Base-by-base conservation (phyloP, 2,329 filamentous ascomycete genomes). In the Hymenoscyphus fructigenus region DNA sequence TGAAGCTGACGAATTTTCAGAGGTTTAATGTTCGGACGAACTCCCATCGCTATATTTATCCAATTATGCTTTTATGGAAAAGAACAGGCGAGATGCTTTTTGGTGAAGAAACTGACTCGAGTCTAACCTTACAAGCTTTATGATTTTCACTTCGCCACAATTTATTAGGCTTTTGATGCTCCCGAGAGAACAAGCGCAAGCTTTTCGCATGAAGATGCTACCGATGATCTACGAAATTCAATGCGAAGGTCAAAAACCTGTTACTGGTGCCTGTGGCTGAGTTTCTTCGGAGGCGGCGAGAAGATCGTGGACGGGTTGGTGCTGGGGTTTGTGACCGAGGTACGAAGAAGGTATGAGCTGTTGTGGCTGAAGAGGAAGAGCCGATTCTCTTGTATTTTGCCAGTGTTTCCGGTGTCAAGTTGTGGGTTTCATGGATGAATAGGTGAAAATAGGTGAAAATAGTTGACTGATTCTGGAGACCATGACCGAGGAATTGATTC, bases 11-110 rank as follows among this genome's bases (percentile, higher is more conserved):
- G 23, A 10, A 26, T 53, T 14, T 53, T 1, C 20, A 53, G 20
- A 53, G 47, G 47, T 53, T 53, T 53, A 53, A 53, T 26, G 47
- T 23, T 53, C 20, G 47, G 47, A 53, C 23, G 47, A 53, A 53
- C 47, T 2, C 9, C 23, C 23, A 26, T 53, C 20, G 20, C 47
- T 53, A 53, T 53, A 26, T 26, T 53, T 26, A 23, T 26, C 12
- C n/a, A 10, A 20, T 23, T 23, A 53, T 53, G n/a, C 12, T 38
- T 38, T 26, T 53, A 53, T 53, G 47, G 36, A 38, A 38, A 38
- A 38, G 36, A 38, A 38, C 36, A 38, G 36, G 36, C 36, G 36
- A 38, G 36, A 15, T 38, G 36, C 14, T 17, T 5, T 38, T 38
- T 38, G 32, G 32, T 38, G 36, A 38, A 38, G 36, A 38, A 38